Conservation (phyloP, 768 basidiomycete genomes). For the Lactarius hengduanensis region DNA sequence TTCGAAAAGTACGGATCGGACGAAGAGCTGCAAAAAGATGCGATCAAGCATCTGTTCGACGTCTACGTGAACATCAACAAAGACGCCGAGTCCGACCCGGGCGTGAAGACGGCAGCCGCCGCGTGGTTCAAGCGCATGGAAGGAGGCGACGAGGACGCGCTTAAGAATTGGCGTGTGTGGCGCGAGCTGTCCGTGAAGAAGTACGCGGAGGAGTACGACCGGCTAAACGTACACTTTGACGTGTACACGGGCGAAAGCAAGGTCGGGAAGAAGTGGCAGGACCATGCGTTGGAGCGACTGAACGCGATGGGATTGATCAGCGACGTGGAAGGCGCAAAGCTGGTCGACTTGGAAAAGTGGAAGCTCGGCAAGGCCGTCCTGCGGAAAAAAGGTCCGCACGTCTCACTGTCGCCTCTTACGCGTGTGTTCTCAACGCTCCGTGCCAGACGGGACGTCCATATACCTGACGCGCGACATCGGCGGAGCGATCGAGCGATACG, state of each 20-base stretch:
- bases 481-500: constrained; percentile 88
- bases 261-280: constrained; percentile 72
- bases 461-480: constrained; percentile 96
- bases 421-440: not conserved
- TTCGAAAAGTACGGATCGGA: constrained; percentile 90
- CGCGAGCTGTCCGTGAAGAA: constrained; percentile 87
- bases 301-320: constrained; percentile 72
- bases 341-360: constrained; percentile 85
- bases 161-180: constrained; percentile 91
- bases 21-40: constrained; percentile 77
- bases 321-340: constrained; percentile 76
- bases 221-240: constrained; percentile 89
- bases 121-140: constrained; percentile 95
- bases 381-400: constrained; percentile 68
- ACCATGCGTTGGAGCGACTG: constrained; percentile 64
- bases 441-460: constrained; percentile 84
- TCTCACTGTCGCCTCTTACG: not conserved
- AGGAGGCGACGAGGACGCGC: constrained; percentile 80
- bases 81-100: constrained; percentile 70
- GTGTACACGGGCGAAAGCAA: constrained; percentile 89
- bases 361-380: constrained; percentile 92
- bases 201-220: constrained; percentile 83
- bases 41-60: constrained; percentile 93
- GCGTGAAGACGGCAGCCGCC: constrained; percentile 74
- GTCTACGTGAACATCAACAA: constrained; percentile 94